Conservation (phyloP, 179 eudicot species). For the Spergularia azorica region DNA sequence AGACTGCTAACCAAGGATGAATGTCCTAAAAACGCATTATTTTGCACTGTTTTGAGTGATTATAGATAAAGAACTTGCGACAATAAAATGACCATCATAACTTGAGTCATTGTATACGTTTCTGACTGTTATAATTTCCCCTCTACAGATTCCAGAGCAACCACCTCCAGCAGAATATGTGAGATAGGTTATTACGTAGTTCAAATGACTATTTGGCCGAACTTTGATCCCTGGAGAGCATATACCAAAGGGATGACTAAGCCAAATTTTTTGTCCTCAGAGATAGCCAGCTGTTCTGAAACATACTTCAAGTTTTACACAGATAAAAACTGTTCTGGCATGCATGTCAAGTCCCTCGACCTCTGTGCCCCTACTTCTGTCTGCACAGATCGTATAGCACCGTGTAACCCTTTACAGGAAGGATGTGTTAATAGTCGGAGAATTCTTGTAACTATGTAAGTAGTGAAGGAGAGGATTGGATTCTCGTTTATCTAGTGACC, state of each 20-base stretch:
- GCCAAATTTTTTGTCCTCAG: neutral
- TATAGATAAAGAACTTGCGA: no score
- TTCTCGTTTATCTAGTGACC: no score
- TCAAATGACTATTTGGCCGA: neutral
- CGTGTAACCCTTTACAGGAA: neutral
- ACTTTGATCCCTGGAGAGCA: neutral
- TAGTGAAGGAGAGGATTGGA: no score
- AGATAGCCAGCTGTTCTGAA: neutral
- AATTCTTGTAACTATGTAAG: neutral
- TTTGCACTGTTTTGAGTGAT: no score
- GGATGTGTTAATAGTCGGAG: neutral
- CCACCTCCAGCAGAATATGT: conserved; percentile 66
- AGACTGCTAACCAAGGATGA: no score
- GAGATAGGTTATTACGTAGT: conserved; percentile 9
- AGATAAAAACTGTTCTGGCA: no score
- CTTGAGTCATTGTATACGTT: neutral
- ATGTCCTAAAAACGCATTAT: no score
- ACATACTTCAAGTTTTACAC: no score
- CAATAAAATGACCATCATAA: no score
- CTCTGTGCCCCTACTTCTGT: no score
- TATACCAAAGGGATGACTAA: neutral
- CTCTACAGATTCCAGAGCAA: conserved; percentile 73
- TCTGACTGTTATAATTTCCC: conserved; percentile 9
- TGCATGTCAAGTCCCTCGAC: no score
- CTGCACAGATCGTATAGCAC: neutral